Evolutionary conservation across 805 yeast species (phyloP), one percentile per base, ranked within the genome.

Genomic region (Zygosaccharomyces kombuchaensis): DNA sequence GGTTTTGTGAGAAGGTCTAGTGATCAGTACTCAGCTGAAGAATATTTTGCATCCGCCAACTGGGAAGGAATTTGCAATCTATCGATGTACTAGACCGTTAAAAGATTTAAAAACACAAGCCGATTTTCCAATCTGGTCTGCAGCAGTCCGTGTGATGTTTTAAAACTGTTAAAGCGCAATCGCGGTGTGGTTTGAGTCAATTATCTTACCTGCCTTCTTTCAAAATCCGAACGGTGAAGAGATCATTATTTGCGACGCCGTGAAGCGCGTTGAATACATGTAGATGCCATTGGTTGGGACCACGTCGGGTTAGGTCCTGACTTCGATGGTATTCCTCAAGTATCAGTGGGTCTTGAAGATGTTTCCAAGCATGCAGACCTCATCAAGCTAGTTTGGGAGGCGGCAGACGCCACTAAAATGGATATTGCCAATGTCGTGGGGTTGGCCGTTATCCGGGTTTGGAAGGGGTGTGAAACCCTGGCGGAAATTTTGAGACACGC

Each of bases 301-400:
- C 74, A 72, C 53, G 77, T 75, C 36, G 77, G 76, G 0, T 60
- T 75, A 4, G 81, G 81, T 0, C 68, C 74, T 3, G 81, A 76
- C 56, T 76, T 75, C 51, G 81, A 76, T 54, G 81, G 80, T 10
- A 75, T 75, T 42, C 73, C 74, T 14, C 56, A 46, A 5, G 77
- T 73, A 3, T 80, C 81, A 5, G 54, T 47, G 13, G 81, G 80
- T 0, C 57, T 77, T n/a, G 80, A 76, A 54, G 79, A 77, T 52
- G 80, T 75, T 1, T 74, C 80, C 9, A 77, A 76, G 53, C 77
- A 76, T 51, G 81, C 81, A 0, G 77, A 73, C 34, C 57, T 77
- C 41, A 55, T 76, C 23, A 67, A 66, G 45, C 58, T 51, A 30
- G 54, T 65, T 13, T 58, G 63, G 64, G 57, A 60, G 40, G 57